Percentiles rank a stretch among this genome's conserved stretches.
phyloP scores from a whole-genome alignment of 176 grass and related monocot species.

The Bromus sterilis region DNA sequence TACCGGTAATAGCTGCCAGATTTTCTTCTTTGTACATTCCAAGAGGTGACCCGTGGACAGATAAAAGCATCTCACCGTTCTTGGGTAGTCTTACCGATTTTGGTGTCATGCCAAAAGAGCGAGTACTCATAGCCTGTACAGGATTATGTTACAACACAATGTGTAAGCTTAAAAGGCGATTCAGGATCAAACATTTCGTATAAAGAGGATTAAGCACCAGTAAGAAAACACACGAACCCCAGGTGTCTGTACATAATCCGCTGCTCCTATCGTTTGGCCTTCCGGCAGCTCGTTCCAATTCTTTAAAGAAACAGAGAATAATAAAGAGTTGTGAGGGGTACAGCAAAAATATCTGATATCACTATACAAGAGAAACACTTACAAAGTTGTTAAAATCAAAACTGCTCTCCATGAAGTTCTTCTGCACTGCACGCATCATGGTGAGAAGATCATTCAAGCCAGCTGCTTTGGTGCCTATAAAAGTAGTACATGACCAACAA shows the following conservation, averaged over 20 bases:
- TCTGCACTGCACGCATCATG: conserved; percentile 43
- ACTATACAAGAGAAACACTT: conserved; percentile 35
- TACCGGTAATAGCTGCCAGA: conserved; percentile 63
- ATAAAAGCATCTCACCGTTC: conserved; percentile 88
- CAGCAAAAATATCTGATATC: conserved; percentile 4
- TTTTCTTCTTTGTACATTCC: conserved; percentile 84
- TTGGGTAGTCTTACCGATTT: conserved; percentile 74
- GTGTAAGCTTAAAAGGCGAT: neutral
- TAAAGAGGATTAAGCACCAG: neutral
- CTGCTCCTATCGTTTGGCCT: conserved; percentile 36
- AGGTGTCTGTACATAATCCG: conserved; percentile 56
- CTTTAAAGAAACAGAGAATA: conserved; percentile 27
- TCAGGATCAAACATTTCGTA: neutral
- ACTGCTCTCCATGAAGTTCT: conserved; percentile 28
- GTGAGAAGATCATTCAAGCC: neutral
- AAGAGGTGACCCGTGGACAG: conserved; percentile 74
- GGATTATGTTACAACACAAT: neutral
- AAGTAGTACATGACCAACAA: conserved; percentile 6
- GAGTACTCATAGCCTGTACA: conserved; percentile 51
- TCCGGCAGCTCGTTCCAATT: conserved; percentile 28
- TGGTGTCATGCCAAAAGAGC: conserved; percentile 77
- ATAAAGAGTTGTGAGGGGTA: neutral
- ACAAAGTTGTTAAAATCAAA: conserved; percentile 52
- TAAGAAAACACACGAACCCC: conserved; percentile 69
- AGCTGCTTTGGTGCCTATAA: neutral